Evolutionary conservation across 306 rosid genomes (phyloP), one percentile per base, ranked within the genome.

Genomic region (Castanea mollissima): DNA sequence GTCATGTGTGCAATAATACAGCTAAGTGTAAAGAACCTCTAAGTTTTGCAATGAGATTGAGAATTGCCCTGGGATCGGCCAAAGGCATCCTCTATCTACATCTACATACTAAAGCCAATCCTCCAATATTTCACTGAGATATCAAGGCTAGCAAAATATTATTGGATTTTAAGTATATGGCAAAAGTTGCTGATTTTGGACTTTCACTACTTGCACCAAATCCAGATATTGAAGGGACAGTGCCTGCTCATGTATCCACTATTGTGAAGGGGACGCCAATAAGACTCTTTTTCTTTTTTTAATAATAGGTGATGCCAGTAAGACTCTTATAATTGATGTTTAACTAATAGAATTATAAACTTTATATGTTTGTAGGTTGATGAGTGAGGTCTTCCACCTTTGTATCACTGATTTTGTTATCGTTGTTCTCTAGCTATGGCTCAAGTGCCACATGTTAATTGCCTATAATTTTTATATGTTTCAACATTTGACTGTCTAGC

Each of bases 111-210:
- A 97, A 91, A 80, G 98, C 98, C 49, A 86, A 94, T 80, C 98
- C 98, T 87, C 97, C 98, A 19, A 91, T 94, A 86, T 89, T 87
- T 87, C 97, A 94, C 88, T 79, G 97, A 68, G 98, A 94, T 80
- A 91, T 94, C 44, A 94, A 94, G 85, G 90, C 98, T 72, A 92
- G 85, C 69, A 94, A 92, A 89, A 94, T 94, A 84, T 97, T 94
- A 74, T 80, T 94, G 76, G 94, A 92, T 80, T 78, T 86, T 77
- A 87, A 85, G 79, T 76, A 88, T 63, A 83, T 55, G 1, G 93
- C 97, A 55, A 94, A 92, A 86, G 94, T 94, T 69, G 97, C 97
- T 3, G 97, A 94, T 90, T 94, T 94, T 57, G 98, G 98, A 76
- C 82, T 94, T 69, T 94, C 97, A 1, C 86, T 94, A 56, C 97